phyloP scores from a whole-genome alignment of 805 yeast species.

The Wickerhamiella qilinensis region DNA sequence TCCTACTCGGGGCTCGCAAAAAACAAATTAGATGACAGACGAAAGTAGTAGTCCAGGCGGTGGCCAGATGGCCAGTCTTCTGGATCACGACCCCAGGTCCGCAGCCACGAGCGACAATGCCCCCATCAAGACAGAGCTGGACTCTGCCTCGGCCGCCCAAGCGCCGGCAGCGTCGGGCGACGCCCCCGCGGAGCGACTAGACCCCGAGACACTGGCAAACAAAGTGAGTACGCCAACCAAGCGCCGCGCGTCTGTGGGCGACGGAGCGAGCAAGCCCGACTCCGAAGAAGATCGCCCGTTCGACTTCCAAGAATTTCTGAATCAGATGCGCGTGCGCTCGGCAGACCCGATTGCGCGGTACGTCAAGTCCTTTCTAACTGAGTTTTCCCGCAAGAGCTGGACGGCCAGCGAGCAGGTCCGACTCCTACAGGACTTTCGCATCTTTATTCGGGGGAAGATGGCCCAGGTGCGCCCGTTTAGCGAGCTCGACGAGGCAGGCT shows the following conservation, averaged over 20 bases:
- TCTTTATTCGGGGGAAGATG: constrained; percentile 34
- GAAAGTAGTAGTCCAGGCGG: no score
- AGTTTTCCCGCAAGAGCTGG: constrained; percentile 57
- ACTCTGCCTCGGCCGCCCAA: neutral
- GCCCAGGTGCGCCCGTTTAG: constrained; percentile 54
- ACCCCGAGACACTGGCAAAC: neutral
- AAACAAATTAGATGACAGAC: no score
- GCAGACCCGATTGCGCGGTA: constrained; percentile 87
- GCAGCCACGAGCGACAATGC: neutral
- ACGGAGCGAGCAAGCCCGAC: constrained; percentile 17
- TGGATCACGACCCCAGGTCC: neutral
- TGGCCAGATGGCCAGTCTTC: neutral
- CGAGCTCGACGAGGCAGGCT: constrained; percentile 38
- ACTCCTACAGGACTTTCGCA: constrained; percentile 59
- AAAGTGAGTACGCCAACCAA: constrained; percentile 6
- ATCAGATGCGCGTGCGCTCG: constrained; percentile 48
- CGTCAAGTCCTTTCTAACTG: constrained; percentile 65
- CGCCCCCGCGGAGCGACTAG: neutral
- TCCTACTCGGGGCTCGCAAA: no score
- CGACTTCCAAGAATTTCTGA: constrained; percentile 70
- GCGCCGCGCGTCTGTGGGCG: constrained; percentile 1
- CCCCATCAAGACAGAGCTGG: neutral
- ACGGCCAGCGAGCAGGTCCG: constrained; percentile 63
- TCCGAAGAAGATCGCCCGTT: constrained; percentile 29
- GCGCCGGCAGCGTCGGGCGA: neutral